These are phyloP conservation scores for Mesembryanthemum crystallinum DNA, from an alignment of 148 eudicot species.

Conservation along the genomic window DNA sequence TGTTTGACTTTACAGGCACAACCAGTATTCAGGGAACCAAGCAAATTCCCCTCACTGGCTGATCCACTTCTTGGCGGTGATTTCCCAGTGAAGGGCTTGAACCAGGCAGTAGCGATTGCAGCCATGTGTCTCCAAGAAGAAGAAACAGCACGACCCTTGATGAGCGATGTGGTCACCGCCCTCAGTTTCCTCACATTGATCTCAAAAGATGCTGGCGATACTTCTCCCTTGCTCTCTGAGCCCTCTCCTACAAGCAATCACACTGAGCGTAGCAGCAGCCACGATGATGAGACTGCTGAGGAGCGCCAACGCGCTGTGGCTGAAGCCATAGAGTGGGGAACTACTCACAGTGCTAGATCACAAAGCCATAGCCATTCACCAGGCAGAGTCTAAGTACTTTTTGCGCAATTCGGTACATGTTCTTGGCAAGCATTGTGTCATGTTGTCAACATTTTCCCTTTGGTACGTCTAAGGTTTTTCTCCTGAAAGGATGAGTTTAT, in stretches of 20 bases:
- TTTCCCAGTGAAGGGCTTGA: constrained; percentile 51
- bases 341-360: constrained; percentile 25
- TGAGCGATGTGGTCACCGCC: constrained; percentile 74
- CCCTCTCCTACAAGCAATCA: constrained; percentile 30
- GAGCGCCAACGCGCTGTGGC: constrained; percentile 64
- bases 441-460: background rate
- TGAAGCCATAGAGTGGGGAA: constrained; percentile 82
- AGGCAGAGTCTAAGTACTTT: background rate
- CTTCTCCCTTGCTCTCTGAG: constrained; percentile 25
- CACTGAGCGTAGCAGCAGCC: background rate
- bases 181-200: constrained; percentile 46
- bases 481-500: background rate
- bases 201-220: constrained; percentile 8
- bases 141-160: constrained; percentile 57
- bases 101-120: constrained; percentile 75
- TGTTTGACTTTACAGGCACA: constrained; percentile 42
- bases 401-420: background rate
- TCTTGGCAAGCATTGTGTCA: too few species aligned
- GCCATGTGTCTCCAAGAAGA: constrained; percentile 90
- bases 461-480: background rate
- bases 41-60: constrained; percentile 46
- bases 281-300: constrained; percentile 20
- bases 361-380: background rate
- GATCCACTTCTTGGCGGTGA: constrained; percentile 57
- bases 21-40: constrained; percentile 61